Percentiles rank a stretch among this genome's conserved stretches.
Conservation (phyloP, 495 filamentous ascomycete genomes). For the Aspergillus avenaceus region DNA sequence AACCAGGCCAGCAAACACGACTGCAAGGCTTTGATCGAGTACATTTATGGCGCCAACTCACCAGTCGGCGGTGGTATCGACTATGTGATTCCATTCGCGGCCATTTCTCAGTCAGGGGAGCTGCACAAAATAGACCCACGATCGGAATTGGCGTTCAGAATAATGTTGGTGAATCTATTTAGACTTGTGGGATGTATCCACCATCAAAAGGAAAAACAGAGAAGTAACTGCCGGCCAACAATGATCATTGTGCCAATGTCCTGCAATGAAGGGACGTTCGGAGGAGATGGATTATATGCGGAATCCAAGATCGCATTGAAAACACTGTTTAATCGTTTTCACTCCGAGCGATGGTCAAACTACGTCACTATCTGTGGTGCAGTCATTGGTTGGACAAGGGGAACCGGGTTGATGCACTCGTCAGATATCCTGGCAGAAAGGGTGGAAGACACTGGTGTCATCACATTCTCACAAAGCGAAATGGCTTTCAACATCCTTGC, state of each 20-base stretch:
- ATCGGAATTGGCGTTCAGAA: conserved; percentile 91
- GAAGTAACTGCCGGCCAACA: conserved; percentile 88
- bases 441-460: conserved; percentile 89
- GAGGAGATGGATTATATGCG: conserved; percentile 94
- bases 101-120: conserved; percentile 91
- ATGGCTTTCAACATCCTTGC: conserved; percentile 99
- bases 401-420: conserved; percentile 93
- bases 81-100: conserved; percentile 92
- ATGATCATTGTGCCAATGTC: conserved; percentile 94
- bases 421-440: conserved; percentile 97
- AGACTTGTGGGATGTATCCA: conserved; percentile 79
- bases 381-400: conserved; percentile 98
- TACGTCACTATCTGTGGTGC: conserved; percentile 98
- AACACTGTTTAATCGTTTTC: conserved; percentile 96
- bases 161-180: conserved; percentile 96
- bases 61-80: conserved; percentile 96
- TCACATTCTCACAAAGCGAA: conserved; percentile 98
- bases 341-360: conserved; percentile 93
- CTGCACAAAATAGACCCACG: conserved; percentile 87
- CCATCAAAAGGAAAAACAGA: conserved; percentile 70
- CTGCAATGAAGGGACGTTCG: conserved; percentile 97
- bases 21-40: conserved; percentile 85
- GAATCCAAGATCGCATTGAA: conserved; percentile 96
- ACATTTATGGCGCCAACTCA: conserved; percentile 90
- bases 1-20: conserved; percentile 98